These are phyloP conservation scores for Quercus robur DNA, from an alignment of 306 rosid species.

Conservation along the genomic window DNA sequence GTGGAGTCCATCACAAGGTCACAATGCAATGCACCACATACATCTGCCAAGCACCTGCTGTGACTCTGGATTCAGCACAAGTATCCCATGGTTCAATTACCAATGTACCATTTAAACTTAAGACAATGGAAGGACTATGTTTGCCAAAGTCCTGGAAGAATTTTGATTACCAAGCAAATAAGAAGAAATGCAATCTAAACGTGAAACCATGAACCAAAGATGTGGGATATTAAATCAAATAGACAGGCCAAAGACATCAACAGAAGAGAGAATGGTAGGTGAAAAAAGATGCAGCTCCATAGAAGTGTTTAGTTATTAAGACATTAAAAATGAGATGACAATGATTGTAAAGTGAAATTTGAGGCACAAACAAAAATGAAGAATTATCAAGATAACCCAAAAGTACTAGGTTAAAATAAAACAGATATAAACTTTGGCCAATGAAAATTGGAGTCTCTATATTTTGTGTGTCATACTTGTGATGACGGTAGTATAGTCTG, in stretches of 20 bases:
- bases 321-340: neutral
- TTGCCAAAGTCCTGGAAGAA: neutral
- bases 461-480: no score
- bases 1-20: slow-evolving; percentile 45
- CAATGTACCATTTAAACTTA: neutral
- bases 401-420: no score
- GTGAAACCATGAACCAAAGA: neutral
- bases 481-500: no score
- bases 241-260: no score
- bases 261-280: no score
- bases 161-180: neutral
- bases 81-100: slow-evolving; percentile 10
- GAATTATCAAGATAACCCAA: no score
- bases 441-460: no score
- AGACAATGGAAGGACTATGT: neutral
- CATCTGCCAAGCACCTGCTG: slow-evolving; percentile 69
- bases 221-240: no score
- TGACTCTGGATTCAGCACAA: slow-evolving; percentile 53
- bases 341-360: neutral
- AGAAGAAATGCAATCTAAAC: neutral
- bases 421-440: no score
- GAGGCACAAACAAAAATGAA: neutral
- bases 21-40: slow-evolving; percentile 80
- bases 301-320: neutral
- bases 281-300: no score